Percentiles rank a stretch among this genome's conserved stretches.
These are phyloP conservation scores for Leccinum truebloodii DNA, from an alignment of 768 basidiomycete genomes.

Conservation along the genomic window DNA sequence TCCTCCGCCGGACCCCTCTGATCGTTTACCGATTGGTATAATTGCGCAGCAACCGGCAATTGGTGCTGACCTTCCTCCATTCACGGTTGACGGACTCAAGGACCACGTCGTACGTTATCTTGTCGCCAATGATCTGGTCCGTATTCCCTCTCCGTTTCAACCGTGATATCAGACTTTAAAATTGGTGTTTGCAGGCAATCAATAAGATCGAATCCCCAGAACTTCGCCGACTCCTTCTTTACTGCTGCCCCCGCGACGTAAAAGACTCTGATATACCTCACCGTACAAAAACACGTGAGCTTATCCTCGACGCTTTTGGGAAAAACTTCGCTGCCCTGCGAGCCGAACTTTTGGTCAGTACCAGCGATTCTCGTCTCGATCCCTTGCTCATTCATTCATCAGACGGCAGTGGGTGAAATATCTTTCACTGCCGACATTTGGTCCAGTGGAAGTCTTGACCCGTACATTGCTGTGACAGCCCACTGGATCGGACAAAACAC, in stretches of 20 bases:
- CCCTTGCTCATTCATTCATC: neutral
- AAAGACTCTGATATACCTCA: neutral
- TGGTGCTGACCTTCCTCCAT: neutral
- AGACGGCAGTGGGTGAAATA: neutral
- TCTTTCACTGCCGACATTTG: neutral
- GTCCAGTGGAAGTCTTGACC: neutral
- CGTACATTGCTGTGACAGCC: neutral
- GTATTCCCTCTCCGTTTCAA: neutral
- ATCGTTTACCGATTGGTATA: neutral
- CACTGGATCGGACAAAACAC: conserved; percentile 1
- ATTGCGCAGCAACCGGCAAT: neutral
- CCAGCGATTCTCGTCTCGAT: neutral
- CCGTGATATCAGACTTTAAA: neutral
- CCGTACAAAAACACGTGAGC: neutral
- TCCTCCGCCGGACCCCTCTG: neutral
- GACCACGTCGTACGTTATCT: neutral
- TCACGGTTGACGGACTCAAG: neutral
- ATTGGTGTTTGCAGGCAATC: neutral
- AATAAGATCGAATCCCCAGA: neutral
- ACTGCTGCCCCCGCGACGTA: neutral
- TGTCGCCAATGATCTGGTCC: neutral
- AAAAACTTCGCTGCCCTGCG: neutral
- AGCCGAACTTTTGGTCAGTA: neutral
- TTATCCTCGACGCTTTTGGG: neutral
- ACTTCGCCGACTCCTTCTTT: neutral